phyloP scores from a whole-genome alignment of 495 filamentous ascomycete genomes.

The Hypoxylon intermedium region DNA sequence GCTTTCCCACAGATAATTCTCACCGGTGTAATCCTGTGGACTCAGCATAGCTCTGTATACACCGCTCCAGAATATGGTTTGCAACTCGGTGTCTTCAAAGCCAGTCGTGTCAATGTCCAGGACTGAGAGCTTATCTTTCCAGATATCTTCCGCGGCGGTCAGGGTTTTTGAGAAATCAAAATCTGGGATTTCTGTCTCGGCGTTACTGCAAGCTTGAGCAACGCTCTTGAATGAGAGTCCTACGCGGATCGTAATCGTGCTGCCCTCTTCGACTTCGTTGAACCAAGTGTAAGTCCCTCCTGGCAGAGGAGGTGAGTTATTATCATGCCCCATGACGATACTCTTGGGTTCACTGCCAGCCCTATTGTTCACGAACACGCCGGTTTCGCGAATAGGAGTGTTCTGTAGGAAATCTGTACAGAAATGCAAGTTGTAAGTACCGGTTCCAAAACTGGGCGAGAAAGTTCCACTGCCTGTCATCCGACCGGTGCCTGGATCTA shows the following conservation, averaged over 20 bases:
- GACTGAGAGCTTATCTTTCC: slow-evolving; percentile 65
- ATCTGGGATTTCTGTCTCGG: slow-evolving; percentile 65
- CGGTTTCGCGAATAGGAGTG: slow-evolving; percentile 62
- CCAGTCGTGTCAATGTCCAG: slow-evolving; percentile 56
- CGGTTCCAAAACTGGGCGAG: slow-evolving; percentile 69
- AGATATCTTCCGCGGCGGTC: slow-evolving; percentile 57
- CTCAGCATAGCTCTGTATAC: slow-evolving; percentile 69
- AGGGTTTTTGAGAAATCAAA: slow-evolving; percentile 64
- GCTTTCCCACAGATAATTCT: slow-evolving; percentile 74
- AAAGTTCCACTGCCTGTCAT: slow-evolving; percentile 69
- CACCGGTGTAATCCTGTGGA: slow-evolving; percentile 76
- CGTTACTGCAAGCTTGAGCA: slow-evolving; percentile 66
- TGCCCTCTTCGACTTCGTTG: slow-evolving; percentile 48
- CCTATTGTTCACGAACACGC: slow-evolving; percentile 64
- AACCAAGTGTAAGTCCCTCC: slow-evolving; percentile 68
- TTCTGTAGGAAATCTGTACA: slow-evolving; percentile 70
- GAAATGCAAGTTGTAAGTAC: slow-evolving; percentile 63
- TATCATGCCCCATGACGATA: slow-evolving; percentile 59
- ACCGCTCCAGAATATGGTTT: slow-evolving; percentile 69
- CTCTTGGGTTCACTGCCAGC: slow-evolving; percentile 57
- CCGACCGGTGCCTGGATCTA: slow-evolving; percentile 60
- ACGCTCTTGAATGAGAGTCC: slow-evolving; percentile 69
- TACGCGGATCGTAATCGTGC: slow-evolving; percentile 60
- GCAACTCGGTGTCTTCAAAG: slow-evolving; percentile 56
- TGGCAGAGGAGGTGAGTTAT: slow-evolving; percentile 63